Evolutionary conservation across 2,329 filamentous ascomycete species (phyloP), one percentile per base, ranked within the genome.

Genomic region (Verticillium nubilum): DNA sequence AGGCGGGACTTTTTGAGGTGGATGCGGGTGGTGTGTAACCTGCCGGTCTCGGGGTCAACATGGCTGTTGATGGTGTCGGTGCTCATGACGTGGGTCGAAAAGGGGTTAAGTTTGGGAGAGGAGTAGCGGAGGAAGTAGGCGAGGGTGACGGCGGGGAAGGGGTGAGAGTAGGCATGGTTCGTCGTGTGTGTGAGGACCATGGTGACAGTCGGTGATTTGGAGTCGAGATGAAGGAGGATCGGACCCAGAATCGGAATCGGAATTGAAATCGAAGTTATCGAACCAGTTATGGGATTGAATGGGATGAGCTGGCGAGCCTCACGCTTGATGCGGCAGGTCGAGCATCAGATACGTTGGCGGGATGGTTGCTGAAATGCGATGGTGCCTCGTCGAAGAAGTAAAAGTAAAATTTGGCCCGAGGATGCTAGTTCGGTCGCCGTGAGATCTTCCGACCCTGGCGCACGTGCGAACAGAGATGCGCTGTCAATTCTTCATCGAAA

Each of bases 71-170:
- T 91, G 68, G 90, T 92, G 74, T 95, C 91, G 73, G 90, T 92
- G 70, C 89, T 91, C 67, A 92, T 79, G 58, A 95, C 91, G 77
- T 95, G 91, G 64, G 84, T 86, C 65, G 87, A 88, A 77, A 94
- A 93, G 6, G 91, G 91, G 70, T 94, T 95, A 65, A 84, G 77
- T 65, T 84, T 79, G 29, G 83, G 82, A 5, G 82, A 85, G 61
- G 90, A 92, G 76, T 95, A 95, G 65, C 91, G 90, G 56, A 95
- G 87, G 76, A 94, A 95, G 82, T 92, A 95, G 76, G 91, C 91
- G 73, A 95, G 87, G 55, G 90, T 92, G 63, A 95, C 91, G 72
- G 90, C 90, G 63, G 90, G 87, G 78, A 94, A 94, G 55, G 89
- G 88, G 75, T 94, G 91, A 65, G 87, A 82, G 80, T 93, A 92